A percentile compares a stretch with the other conserved stretches of the same genome.
phyloP scores from a whole-genome alignment of 345 rosid genomes.

The Salix brachista region DNA sequence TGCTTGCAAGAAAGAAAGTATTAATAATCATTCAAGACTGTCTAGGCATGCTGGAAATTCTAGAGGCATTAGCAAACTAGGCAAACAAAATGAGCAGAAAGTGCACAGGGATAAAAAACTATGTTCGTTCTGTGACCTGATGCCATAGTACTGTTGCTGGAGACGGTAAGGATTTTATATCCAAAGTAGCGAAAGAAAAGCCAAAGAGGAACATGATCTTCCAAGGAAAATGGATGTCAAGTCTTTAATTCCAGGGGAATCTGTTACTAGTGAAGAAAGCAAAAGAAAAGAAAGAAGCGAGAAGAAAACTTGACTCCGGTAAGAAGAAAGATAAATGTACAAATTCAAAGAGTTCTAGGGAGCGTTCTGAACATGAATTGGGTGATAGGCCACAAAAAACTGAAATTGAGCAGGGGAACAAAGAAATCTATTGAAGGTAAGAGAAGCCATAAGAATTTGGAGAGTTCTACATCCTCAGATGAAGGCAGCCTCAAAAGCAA shows the following conservation, averaged over 20 bases:
- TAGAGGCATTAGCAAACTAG: conserved; percentile 16
- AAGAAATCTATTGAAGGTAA: conserved; percentile 35
- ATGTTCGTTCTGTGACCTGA: conserved; percentile 4
- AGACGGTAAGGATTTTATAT: conserved; percentile 20
- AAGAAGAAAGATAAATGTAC: conserved; percentile 20
- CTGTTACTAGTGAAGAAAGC: conserved; percentile 19
- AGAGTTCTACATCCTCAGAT: conserved; percentile 24
- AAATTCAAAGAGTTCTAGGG: conserved; percentile 7
- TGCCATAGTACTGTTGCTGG: conserved; percentile 15
- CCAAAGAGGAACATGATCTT: conserved; percentile 22
- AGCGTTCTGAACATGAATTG: conserved; percentile 18
- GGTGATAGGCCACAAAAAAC: conserved; percentile 15
- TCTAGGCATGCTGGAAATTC: conserved; percentile 24
- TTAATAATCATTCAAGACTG: conserved; percentile 17
- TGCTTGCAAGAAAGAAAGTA: conserved; percentile 17
- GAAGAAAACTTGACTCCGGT: conserved; percentile 19
- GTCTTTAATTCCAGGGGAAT: conserved; percentile 12
- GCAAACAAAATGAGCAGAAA: conserved; percentile 28
- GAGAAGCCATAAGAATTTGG: conserved; percentile 24
- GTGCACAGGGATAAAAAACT: conserved; percentile 21
- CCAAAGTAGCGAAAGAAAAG: conserved; percentile 27
- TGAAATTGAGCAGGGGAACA: conserved; percentile 26
- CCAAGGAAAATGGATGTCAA: conserved; percentile 21
- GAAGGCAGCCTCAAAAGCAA: conserved; percentile 31
- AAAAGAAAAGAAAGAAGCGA: conserved; percentile 24